Base-by-base conservation (phyloP, 2,329 filamentous ascomycete genomes). In the Hymenoscyphus albidus region DNA sequence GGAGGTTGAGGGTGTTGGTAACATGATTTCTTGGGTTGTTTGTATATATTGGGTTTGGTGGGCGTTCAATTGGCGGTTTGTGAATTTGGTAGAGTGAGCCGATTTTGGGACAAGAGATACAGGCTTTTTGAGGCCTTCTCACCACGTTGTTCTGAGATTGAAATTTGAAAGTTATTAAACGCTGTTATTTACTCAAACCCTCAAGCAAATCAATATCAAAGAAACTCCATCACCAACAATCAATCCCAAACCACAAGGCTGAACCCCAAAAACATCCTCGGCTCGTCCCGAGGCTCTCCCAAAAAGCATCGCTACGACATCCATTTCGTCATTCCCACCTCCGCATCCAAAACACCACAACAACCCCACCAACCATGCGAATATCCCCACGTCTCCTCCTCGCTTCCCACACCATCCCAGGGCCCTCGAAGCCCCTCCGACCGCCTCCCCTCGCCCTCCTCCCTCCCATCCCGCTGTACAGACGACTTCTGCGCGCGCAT, bases 1-100 rank as follows among this genome's bases (percentile, higher is more conserved):
- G 27, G 91, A 91, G 2, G 95, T 99, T 64, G 92, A 91, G 14
- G 95, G 95, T 0, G 95, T 99, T 10, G 94, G 93, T 35, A 99
- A 86, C 93, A 97, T 97, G 22, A 9, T 44, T 61, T 62, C 35
- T 58, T 32, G n/a, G 51, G 18, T 35, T 48, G 18, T 54, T 54
- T n/a, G 32, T 42, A 4, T n/a, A n/a, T 42, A 4, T n/a, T 31
- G 18, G 18, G 55, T 16, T 32, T 39, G 38, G n/a, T 55, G 39
- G 55, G 58, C 40, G 27, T 27, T 27, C 27, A 27, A 27, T 16
- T 38, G 22, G 22, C 31, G 31, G 31, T 40, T 63, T 16, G 32
- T 39, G 35, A 32, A 42, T 60, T 62, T 6, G 18, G 55, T 31
- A n/a, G 18, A n/a, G 59, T 61, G n/a, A 27, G 55, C 18, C 35